These are phyloP conservation scores for Sclerotinia borealis DNA, from an alignment of 2,329 filamentous ascomycete species.

Conservation along the genomic window DNA sequence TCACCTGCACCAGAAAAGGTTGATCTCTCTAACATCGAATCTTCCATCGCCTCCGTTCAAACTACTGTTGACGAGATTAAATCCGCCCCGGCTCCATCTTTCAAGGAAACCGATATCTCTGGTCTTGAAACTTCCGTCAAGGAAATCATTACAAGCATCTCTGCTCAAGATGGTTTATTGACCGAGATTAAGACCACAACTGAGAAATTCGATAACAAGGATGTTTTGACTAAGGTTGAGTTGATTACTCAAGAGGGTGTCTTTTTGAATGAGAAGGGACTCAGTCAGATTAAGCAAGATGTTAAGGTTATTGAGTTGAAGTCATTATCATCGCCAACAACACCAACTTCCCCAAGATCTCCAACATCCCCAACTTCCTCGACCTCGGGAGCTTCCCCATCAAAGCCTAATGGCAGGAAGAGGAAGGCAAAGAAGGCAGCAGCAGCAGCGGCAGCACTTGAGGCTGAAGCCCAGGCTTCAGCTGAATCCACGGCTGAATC, in stretches of 20 bases:
- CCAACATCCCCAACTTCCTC: constrained; percentile 34
- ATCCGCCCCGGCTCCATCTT: constrained; percentile 12
- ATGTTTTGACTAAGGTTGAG: constrained; percentile 11
- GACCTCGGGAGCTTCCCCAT: constrained; percentile 69
- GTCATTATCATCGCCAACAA: constrained; percentile 37
- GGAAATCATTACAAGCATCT: constrained; percentile 14
- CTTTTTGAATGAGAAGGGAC: constrained; percentile 8
- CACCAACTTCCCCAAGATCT: constrained; percentile 29
- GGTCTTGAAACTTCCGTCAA: constrained; percentile 16
- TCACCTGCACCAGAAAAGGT: constrained; percentile 16
- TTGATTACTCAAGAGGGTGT: constrained; percentile 7
- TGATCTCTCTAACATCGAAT: constrained; percentile 17
- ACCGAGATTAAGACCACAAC: constrained; percentile 26
- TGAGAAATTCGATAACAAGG: constrained; percentile 16
- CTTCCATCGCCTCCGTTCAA: constrained; percentile 17
- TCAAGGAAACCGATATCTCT: constrained; percentile 18
- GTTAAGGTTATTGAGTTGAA: constrained; percentile 13
- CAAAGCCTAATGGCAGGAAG: constrained; percentile 40
- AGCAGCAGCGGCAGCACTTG: not conserved
- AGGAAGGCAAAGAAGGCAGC: not conserved
- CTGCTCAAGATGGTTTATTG: constrained; percentile 6
- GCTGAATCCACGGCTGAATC: not conserved
- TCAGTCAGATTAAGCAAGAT: constrained; percentile 3
- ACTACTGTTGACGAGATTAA: constrained; percentile 17
- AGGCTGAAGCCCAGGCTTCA: too few relatives aligned